Base-by-base conservation (phyloP, 345 rosid genomes). In the Rhodamnia rubescens region DNA sequence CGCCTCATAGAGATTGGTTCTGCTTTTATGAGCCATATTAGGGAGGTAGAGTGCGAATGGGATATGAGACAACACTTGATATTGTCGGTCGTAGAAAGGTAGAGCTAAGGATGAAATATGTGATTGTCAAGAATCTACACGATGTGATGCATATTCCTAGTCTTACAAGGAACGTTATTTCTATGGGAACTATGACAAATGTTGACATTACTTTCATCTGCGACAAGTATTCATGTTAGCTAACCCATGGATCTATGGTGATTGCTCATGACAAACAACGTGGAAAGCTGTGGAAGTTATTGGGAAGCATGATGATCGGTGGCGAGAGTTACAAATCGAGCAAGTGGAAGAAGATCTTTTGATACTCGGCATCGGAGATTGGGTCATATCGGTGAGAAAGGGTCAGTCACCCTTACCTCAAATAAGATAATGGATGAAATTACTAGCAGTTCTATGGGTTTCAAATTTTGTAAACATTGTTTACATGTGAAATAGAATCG, bases 221-320 rank as follows among this genome's bases (percentile, higher is more conserved):
- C 32, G 55, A 81, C 32, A 50, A 49, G 21, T 22, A 50, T 51
- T 81, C 56, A 50, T 42, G 83, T 14, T 50, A 51, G 10, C 8
- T 47, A 50, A 21, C 53, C 21, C 6, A 0, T n/a, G 53, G 36
- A 81, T 51, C 14, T 50, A 51, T 47, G 21, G 53, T 81, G 53
- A 81, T 50, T 0, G 40, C 56, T 6, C 50, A n/a, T 14, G 55
- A n/a, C 1, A 11, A 22, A 55, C 2, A 0, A 0, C 9, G 4
- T 55, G 26, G 12, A 9, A 55, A 55, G 9, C 2, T 55, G 4
- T 9, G 26, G 26, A 54, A 4, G n/a, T 22, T 55, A 4, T 55
- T 55, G n/a, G n/a, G 58, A 4, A 55, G 59, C 59, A 55, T 12
- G 3, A 8, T 55, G n/a, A 55, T 55, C 5, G 1, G 3, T 1